Percentiles rank a stretch among this genome's conserved stretches.
Evolutionary conservation across 2,329 filamentous ascomycete species (phyloP).

Genomic region (Colletotrichum sidae): DNA sequence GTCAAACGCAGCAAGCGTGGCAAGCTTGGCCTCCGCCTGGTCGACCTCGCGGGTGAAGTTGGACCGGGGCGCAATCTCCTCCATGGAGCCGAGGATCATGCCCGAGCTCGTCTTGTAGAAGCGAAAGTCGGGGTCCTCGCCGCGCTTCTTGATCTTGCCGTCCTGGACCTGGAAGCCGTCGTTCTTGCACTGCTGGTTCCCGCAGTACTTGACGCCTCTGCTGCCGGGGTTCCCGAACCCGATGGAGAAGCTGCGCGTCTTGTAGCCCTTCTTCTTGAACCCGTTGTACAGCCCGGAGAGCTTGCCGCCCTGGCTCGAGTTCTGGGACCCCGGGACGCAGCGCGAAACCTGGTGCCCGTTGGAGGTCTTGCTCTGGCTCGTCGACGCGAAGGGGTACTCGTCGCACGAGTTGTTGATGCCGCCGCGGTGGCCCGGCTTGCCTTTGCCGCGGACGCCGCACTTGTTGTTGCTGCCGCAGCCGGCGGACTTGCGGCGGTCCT

Average conservation of each 20-base stretch:
- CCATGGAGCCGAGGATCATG: conserved; percentile 12
- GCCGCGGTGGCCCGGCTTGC: conserved; percentile 33
- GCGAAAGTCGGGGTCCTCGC: conserved; percentile 34
- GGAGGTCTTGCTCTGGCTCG: conserved; percentile 18
- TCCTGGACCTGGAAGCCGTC: conserved; percentile 40
- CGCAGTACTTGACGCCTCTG: conserved; percentile 36
- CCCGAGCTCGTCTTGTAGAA: conserved; percentile 38
- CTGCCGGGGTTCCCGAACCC: conserved; percentile 38
- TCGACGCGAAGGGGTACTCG: conserved; percentile 39
- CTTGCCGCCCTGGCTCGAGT: conserved; percentile 27
- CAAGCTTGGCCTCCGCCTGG: no score
- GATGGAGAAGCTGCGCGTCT: conserved; percentile 13
- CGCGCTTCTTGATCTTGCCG: conserved; percentile 27
- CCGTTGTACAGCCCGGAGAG: background rate
- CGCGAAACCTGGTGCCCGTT: conserved; percentile 38
- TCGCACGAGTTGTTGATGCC: conserved; percentile 35
- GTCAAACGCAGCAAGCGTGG: no score
- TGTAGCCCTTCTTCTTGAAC: conserved; percentile 5
- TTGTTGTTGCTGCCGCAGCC: conserved; percentile 36
- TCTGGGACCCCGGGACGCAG: conserved; percentile 37
- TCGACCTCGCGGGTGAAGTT: no score
- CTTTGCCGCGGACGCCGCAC: conserved; percentile 32
- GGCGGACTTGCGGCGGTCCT: background rate
- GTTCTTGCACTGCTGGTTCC: conserved; percentile 38
- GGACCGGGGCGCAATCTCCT: no score